Evolutionary conservation across 306 rosid species (phyloP), one percentile per base, ranked within the genome.

Genomic region (Cucurbita pepo): DNA sequence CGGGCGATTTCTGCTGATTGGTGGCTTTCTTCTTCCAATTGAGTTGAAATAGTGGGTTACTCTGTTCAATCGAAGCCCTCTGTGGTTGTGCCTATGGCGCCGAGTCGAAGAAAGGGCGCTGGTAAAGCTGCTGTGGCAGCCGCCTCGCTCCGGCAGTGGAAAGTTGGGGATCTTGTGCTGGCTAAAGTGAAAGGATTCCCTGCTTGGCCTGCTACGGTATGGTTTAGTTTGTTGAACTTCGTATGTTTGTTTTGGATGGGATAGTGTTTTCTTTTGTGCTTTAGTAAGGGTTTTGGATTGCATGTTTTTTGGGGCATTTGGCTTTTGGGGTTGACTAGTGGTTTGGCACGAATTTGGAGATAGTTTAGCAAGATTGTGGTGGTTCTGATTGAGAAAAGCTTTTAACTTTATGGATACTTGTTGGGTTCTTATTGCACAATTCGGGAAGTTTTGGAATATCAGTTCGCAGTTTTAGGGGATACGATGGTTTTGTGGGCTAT

Each of bases 191-290:
- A 93, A 66, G 98, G 98, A 10, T 93, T 87, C 81, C 97, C 98
- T 82, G 91, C 97, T 74, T 93, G 98, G 98, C 98, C 98, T 69
- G 98, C 98, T 44, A 89, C 88, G 83, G 98, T 90, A 74, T 38
- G 83, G 76, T 10, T 47, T 70, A 18, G 63, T 61, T 34, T 16
- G 38, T 16, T 34, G 48, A 16, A 55, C 74, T 71, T 4, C 36
- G 55, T 41, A 14, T 38, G 8, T 50, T n/a, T 7, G 9, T 14
- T 55, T 55, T 54, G 47, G 37, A 72, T 5, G 16, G 12, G 18
- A 0, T 21, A 53, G 25, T 22, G 61, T 54, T 0, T 52, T 9
- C 40, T 21, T 25, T 37, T 66, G 70, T 25, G 10, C 8, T 71
- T 52, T 79, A 51, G 72, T 52, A 76, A 76, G 79, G 78, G 79